phyloP scores from a whole-genome alignment of 108 stramenopile species.

The Conticribra weissflogii region DNA sequence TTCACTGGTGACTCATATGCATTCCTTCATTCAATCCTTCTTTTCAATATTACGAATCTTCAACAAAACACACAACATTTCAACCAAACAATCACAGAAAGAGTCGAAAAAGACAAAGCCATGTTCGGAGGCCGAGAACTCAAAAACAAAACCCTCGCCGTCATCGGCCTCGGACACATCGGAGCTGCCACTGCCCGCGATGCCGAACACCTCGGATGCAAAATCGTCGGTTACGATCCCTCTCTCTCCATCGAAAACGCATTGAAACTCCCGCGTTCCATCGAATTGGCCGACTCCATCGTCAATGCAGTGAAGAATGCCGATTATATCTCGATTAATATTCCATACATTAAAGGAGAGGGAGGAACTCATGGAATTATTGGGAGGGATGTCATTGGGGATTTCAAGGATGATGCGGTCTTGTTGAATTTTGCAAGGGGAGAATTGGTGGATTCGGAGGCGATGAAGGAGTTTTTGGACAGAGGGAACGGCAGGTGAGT shows the following conservation, averaged over 20 bases:
- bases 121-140: conserved; percentile 94
- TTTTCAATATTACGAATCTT: too few relatives aligned
- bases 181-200: conserved; percentile 91
- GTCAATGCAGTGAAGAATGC: conserved; percentile 72
- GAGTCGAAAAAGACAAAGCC: conserved; percentile 93
- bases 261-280: conserved; percentile 70
- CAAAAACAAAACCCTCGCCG: conserved; percentile 92
- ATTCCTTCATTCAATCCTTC: too few relatives aligned
- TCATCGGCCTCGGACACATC: conserved; percentile 95
- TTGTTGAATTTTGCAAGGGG: conserved; percentile 96
- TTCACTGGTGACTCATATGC: too few relatives aligned
- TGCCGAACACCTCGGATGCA: conserved; percentile 88
- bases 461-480: conserved; percentile 88
- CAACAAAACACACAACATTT: too few relatives aligned
- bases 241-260: conserved; percentile 89
- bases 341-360: conserved; percentile 94
- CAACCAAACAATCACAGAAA: conserved; percentile 84
- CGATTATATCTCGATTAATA: conserved; percentile 95
- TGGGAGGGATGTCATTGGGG: conserved; percentile 67
- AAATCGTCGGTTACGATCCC: conserved; percentile 93
- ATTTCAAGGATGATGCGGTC: conserved; percentile 85
- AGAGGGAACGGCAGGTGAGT: conserved; percentile 62
- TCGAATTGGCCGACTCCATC: conserved; percentile 75
- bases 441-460: conserved; percentile 91
- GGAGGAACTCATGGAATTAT: conserved; percentile 91